These are phyloP conservation scores for Multifurca ochricompacta DNA, from an alignment of 768 basidiomycete species.

Conservation along the genomic window DNA sequence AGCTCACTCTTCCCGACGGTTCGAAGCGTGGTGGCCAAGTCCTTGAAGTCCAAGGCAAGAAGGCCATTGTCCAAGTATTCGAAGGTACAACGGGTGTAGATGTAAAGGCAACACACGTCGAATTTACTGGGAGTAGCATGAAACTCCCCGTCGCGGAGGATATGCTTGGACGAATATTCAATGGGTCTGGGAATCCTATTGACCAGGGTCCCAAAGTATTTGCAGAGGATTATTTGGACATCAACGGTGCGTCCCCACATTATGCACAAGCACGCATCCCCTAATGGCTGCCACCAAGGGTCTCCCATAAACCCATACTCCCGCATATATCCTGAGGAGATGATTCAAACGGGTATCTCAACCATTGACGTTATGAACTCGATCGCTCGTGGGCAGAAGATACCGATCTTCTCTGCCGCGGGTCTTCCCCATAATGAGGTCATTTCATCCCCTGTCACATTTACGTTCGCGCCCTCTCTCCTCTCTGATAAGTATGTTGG, in stretches of 20 bases:
- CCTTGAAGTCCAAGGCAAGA: constrained; percentile 96
- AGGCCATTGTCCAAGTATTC: constrained; percentile 98
- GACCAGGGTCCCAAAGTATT: constrained; percentile 99
- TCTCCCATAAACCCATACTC: constrained; percentile 97
- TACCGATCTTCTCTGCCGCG: constrained; percentile 98
- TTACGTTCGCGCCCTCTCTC: constrained; percentile 1
- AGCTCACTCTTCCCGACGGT: constrained; percentile 91
- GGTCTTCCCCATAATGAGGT: constrained; percentile 99
- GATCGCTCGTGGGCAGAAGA: constrained; percentile 99
- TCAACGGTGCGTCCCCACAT: constrained; percentile 66
- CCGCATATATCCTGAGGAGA: constrained; percentile 99
- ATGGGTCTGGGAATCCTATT: constrained; percentile 95
- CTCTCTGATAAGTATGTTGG: constrained; percentile 4
- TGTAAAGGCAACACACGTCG: constrained; percentile 94
- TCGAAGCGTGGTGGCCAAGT: constrained; percentile 94
- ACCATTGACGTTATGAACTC: constrained; percentile 98
- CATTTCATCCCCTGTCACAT: constrained; percentile 23
- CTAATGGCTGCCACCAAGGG: constrained; percentile 38
- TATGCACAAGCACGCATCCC: background rate
- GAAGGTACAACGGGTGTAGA: constrained; percentile 98
- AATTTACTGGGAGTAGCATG: constrained; percentile 98
- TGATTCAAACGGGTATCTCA: constrained; percentile 99
- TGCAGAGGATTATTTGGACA: constrained; percentile 98
- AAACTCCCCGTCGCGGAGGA: constrained; percentile 98
- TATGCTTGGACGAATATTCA: constrained; percentile 98